Conservation (phyloP, 2,329 filamentous ascomycete genomes). For the Diaporthe nobilis region DNA sequence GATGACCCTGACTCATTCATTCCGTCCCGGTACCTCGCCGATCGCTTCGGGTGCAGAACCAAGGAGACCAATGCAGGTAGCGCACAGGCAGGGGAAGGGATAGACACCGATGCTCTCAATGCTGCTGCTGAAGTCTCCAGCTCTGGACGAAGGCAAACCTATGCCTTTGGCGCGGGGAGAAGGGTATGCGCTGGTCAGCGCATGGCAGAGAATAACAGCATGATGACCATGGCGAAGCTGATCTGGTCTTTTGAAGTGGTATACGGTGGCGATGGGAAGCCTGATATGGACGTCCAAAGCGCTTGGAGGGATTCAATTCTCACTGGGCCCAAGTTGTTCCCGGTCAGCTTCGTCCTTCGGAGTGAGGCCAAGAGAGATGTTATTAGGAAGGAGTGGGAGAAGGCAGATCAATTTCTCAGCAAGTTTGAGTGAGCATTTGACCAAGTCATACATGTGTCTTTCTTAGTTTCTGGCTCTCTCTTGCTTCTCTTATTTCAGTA, state of each 20-base stretch:
- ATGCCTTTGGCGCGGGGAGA: constrained; percentile 37
- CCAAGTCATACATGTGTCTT: no score
- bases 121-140: constrained; percentile 4
- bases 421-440: constrained; percentile 26
- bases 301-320: constrained; percentile 22
- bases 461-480: neutral
- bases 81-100: neutral
- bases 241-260: constrained; percentile 39
- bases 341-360: constrained; percentile 29
- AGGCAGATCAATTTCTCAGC: constrained; percentile 37
- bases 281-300: constrained; percentile 20
- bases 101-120: neutral
- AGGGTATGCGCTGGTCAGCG: constrained; percentile 33
- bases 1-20: constrained; percentile 41
- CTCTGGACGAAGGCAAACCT: constrained; percentile 28
- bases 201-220: constrained; percentile 35
- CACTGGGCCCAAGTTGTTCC: constrained; percentile 18
- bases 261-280: constrained; percentile 2
- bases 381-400: constrained; percentile 32
- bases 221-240: constrained; percentile 38
- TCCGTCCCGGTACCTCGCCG: constrained; percentile 42
- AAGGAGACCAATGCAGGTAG: neutral
- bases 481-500: neutral
- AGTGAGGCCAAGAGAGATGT: constrained; percentile 24
- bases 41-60: constrained; percentile 37